Evolutionary conservation across 306 rosid species (phyloP).

Genomic region (Echinosophora koreensis): DNA sequence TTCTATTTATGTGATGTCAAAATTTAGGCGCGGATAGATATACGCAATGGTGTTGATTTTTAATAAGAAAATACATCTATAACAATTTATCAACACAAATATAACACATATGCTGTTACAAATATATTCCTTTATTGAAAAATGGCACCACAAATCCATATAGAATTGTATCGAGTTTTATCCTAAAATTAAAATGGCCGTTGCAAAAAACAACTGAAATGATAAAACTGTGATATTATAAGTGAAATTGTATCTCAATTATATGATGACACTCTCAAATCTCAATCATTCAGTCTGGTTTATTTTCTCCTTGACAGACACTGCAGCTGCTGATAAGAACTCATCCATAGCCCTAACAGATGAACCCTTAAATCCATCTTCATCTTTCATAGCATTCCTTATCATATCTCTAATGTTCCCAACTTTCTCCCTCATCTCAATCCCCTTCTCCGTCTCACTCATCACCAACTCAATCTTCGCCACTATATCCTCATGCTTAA

Average conservation of each 20-base stretch:
- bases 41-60: no score
- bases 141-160: no score
- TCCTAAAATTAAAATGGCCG: no score
- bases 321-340: constrained; percentile 43
- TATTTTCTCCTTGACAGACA: background rate
- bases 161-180: no score
- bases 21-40: no score
- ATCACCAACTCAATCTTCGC: constrained; percentile 58
- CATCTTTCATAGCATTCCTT: constrained; percentile 48
- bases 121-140: no score
- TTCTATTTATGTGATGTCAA: no score
- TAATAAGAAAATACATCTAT: no score
- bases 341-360: constrained; percentile 61
- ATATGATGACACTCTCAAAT: background rate
- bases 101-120: no score
- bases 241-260: no score
- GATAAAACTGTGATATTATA: background rate
- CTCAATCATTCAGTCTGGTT: background rate
- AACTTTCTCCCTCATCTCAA: constrained; percentile 63
- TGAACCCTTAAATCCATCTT: constrained; percentile 52
- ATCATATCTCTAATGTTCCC: constrained; percentile 39
- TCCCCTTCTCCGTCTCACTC: constrained; percentile 51
- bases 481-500: constrained; percentile 51
- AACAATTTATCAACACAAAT: no score
- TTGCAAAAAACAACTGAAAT: no score